Conservation (phyloP, 2,329 filamentous ascomycete genomes). For the Cryphonectria parasitica region DNA sequence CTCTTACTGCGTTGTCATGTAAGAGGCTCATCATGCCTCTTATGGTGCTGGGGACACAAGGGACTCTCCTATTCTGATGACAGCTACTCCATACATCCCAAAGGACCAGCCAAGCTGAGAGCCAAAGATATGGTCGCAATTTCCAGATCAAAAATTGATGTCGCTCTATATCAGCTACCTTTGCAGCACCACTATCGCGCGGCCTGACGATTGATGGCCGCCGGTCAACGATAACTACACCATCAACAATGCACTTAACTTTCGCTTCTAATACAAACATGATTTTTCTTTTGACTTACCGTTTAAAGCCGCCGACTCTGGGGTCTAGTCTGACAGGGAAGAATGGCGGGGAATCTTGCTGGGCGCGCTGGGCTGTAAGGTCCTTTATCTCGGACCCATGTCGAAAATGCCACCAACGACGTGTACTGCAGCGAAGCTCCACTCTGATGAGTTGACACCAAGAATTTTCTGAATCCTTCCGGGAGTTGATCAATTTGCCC, state of each 20-base stretch:
- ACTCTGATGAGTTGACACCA: too few species aligned
- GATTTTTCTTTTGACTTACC: not conserved
- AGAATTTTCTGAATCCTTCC: too few species aligned
- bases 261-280: not conserved
- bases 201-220: not conserved
- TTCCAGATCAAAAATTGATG: not conserved
- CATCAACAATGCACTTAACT: not conserved
- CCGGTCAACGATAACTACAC: not conserved
- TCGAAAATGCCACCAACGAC: too few species aligned
- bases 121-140: not conserved
- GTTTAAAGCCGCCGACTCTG: not conserved
- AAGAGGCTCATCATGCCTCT: conserved; percentile 29
- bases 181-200: not conserved
- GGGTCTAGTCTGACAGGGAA: not conserved
- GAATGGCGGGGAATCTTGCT: not conserved
- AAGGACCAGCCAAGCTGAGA: not conserved
- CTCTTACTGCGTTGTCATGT: conserved; percentile 41
- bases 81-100: not conserved
- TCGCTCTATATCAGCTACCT: not conserved
- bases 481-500: too few species aligned
- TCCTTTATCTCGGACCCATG: not conserved
- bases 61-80: not conserved
- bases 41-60: conserved; percentile 1
- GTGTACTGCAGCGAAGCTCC: too few species aligned
- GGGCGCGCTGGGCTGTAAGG: not conserved